phyloP scores from a whole-genome alignment of 768 basidiomycete genomes.

The Phanerochaete carnosa region DNA sequence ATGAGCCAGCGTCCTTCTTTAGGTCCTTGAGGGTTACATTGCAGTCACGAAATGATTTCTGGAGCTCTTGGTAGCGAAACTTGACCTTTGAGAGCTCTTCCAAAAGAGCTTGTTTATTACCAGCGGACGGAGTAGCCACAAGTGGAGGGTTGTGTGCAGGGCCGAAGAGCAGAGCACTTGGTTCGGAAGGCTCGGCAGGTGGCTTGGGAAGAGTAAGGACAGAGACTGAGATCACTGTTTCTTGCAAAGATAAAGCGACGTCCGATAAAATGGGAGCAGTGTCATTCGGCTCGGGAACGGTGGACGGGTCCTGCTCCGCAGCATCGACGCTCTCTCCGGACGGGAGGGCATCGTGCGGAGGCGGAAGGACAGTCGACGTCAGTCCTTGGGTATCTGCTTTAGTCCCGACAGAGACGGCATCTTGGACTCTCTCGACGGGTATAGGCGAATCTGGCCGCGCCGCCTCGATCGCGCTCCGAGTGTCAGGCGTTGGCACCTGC shows the following conservation, averaged over 20 bases:
- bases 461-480: no score
- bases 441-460: no score
- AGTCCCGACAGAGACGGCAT: no score
- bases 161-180: background rate
- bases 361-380: no score
- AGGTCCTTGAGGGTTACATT: constrained; percentile 63
- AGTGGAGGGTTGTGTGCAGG: background rate
- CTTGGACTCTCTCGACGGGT: no score
- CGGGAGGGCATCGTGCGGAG: no score
- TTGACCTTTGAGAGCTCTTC: constrained; percentile 40
- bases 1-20: constrained; percentile 31
- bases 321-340: no score
- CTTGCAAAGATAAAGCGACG: background rate
- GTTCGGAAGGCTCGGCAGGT: background rate
- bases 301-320: no score
- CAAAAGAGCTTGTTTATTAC: constrained; percentile 31
- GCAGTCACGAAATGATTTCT: constrained; percentile 66
- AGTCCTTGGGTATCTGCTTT: no score
- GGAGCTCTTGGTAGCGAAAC: constrained; percentile 58
- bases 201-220: background rate
- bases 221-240: background rate
- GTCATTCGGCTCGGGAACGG: no score
- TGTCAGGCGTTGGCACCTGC: no score
- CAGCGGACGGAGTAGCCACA: background rate
- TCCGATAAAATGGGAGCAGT: no score